A percentile compares a stretch with the other conserved stretches of the same genome.
Evolutionary conservation across 2,329 filamentous ascomycete genomes (phyloP).

Genomic region (Didymellaceae sp.): DNA sequence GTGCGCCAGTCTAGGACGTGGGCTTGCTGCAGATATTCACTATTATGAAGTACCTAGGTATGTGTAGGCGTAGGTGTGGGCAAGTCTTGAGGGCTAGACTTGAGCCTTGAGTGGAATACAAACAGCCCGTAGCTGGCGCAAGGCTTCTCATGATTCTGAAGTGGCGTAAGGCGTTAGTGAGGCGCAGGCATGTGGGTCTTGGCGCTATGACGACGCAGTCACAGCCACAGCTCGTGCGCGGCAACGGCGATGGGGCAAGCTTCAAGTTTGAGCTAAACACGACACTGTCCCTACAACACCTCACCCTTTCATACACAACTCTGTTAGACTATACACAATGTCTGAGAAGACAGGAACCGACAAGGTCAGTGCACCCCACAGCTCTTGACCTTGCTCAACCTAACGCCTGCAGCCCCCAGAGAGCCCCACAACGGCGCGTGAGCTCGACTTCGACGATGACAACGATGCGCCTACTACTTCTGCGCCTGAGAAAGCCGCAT

Average conservation of each 20-base stretch:
- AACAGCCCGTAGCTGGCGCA: no score
- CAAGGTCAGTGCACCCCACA: slow-evolving; percentile 24
- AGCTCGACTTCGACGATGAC: slow-evolving; percentile 65
- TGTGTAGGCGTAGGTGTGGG: no score
- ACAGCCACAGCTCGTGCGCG: slow-evolving; percentile 19
- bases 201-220: slow-evolving; percentile 17
- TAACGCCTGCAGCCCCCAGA: slow-evolving; percentile 26
- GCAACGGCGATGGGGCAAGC: slow-evolving; percentile 10
- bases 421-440: slow-evolving; percentile 60
- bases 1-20: no score
- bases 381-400: neutral
- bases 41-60: no score
- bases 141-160: no score
- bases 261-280: slow-evolving; percentile 8
- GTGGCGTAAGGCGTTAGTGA: neutral
- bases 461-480: slow-evolving; percentile 51
- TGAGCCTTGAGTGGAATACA: no score
- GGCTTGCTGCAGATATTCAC: no score
- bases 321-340: slow-evolving; percentile 4
- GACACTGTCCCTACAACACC: slow-evolving; percentile 1
- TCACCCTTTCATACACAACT: neutral
- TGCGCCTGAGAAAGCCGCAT: slow-evolving; percentile 41
- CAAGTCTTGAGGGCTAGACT: no score
- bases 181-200: slow-evolving; percentile 8
- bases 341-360: slow-evolving; percentile 35